Evolutionary conservation across 2,329 filamentous ascomycete species (phyloP), one percentile per base, ranked within the genome.

Genomic region (Ilyonectria robusta): DNA sequence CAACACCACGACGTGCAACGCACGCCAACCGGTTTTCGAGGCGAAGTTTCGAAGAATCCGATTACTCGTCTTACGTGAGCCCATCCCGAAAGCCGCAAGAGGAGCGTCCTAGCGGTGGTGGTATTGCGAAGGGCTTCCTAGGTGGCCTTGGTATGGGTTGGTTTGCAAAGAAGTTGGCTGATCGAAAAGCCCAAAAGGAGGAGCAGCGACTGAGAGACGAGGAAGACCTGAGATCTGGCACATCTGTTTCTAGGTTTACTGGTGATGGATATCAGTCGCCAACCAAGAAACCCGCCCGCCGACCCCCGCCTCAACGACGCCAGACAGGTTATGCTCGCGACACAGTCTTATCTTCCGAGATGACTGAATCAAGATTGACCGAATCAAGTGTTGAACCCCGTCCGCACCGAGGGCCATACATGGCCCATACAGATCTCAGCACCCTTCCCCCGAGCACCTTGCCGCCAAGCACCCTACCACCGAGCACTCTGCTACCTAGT

Each of bases 131-230:
- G 70, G 88, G 88, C 1, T 72, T 89, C 15, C 76, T 91, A 56
- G 90, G 88, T 9, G 84, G 90, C 2, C 80, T 93, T 29, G 92
- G 92, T 2, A 83, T 92, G 37, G 92, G 92, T 9, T 93, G 91
- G 83, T 81, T 94, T 54, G 88, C 88, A 7, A 91, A 88, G 81
- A 88, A 89, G 77, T 85, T 92, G 78, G 88, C 87, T 71, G 85
- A 90, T 78, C 81, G 89, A 72, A 82, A 82, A 57, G 77, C 82
- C 66, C 83, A 75, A 67, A 81, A 82, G 59, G 86, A 86, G 66
- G 86, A 85, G 56, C 84, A 85, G 33, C 81, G 86, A 44, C 42
- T 81, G 5, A 76, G 76, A 37, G 81, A 85, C 6, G 78, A 89
- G 78, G 88, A 91, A 62, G 84, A 90, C 2, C 73, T 81, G 70